Evolutionary conservation across 2,329 filamentous ascomycete genomes (phyloP).

Genomic region (Ophiostoma himal-ulmi): DNA sequence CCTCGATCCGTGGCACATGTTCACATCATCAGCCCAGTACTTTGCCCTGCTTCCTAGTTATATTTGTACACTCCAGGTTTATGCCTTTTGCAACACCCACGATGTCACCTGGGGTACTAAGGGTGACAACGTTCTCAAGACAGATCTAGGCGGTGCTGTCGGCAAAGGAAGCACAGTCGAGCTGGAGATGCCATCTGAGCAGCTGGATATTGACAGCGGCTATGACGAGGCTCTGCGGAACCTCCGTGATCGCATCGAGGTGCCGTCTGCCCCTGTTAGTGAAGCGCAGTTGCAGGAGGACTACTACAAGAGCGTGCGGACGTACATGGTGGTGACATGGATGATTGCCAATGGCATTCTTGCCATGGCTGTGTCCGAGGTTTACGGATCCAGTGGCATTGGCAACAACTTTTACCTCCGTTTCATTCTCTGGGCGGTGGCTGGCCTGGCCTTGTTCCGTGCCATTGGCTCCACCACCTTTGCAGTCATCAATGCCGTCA

Average conservation of each 20-base stretch:
- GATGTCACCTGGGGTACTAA: conserved; percentile 89
- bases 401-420: conserved; percentile 83
- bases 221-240: conserved; percentile 97
- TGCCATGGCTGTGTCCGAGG: conserved; percentile 86
- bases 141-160: conserved; percentile 81
- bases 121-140: conserved; percentile 91
- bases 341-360: conserved; percentile 87
- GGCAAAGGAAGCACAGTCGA: conserved; percentile 73
- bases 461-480: conserved; percentile 77
- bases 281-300: conserved; percentile 91
- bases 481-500: conserved; percentile 74
- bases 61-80: conserved; percentile 95
- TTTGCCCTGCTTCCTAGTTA: conserved; percentile 87
- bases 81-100: conserved; percentile 97
- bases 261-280: conserved; percentile 53
- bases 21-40: conserved; percentile 86
- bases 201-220: conserved; percentile 94
- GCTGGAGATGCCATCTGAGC: conserved; percentile 94
- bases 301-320: conserved; percentile 95
- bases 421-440: conserved; percentile 91
- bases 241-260: conserved; percentile 85
- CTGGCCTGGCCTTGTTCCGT: conserved; percentile 77
- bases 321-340: conserved; percentile 96
- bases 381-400: conserved; percentile 66
- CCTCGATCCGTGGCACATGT: conserved; percentile 98